Evolutionary conservation across 1,284 basidiomycete species (phyloP).

Genomic region (Abortiporus biennis): DNA sequence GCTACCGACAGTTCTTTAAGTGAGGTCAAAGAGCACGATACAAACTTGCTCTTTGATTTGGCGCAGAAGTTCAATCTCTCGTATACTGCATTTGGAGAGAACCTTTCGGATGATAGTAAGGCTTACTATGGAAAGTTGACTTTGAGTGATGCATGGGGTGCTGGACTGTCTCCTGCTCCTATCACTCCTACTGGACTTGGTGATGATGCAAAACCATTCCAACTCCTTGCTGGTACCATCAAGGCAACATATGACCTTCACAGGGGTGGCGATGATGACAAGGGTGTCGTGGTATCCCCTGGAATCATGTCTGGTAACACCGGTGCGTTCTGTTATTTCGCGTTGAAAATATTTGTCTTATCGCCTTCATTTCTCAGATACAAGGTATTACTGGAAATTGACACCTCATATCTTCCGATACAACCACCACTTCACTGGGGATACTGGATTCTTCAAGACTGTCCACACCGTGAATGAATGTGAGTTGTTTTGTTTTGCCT

Average conservation of each 20-base stretch:
- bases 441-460: conserved; percentile 31
- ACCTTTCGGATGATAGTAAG: conserved; percentile 19
- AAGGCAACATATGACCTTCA: conserved; percentile 36
- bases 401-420: conserved; percentile 46
- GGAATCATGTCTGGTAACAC: too few species aligned
- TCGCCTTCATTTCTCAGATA: conserved; percentile 26
- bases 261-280: conserved; percentile 20
- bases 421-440: conserved; percentile 31
- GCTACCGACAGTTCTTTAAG: conserved; percentile 38
- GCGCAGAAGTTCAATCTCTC: conserved; percentile 40
- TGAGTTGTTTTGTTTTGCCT: conserved; percentile 6
- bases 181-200: conserved; percentile 37
- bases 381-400: conserved; percentile 40
- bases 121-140: conserved; percentile 31
- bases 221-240: conserved; percentile 44
- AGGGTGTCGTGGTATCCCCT: neutral
- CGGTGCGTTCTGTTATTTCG: neutral
- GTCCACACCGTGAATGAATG: conserved; percentile 57
- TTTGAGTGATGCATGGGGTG: conserved; percentile 37
- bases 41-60: conserved; percentile 32
- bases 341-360: neutral
- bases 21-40: conserved; percentile 36
- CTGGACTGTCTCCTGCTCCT: conserved; percentile 49
- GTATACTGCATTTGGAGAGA: conserved; percentile 37
- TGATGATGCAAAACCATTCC: conserved; percentile 37